Evolutionary conservation across 2,329 filamentous ascomycete species (phyloP).

Genomic region (Elsinoe ampelina): DNA sequence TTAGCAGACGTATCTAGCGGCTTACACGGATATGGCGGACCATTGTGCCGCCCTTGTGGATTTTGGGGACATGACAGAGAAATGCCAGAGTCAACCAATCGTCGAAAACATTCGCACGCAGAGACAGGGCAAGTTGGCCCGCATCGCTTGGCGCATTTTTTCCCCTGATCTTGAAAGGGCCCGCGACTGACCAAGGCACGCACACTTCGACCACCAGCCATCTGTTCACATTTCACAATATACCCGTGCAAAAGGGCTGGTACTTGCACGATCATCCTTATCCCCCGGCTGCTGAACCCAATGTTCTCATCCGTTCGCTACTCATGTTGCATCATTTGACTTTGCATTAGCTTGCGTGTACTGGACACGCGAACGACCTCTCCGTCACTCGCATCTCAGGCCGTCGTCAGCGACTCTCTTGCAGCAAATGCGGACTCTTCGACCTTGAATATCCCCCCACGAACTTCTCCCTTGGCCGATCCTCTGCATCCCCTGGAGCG

Average conservation of each 20-base stretch:
- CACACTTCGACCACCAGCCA: not conserved
- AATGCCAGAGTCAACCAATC: not conserved
- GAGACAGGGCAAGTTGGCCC: not conserved
- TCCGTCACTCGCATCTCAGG: not conserved
- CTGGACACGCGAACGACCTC: not conserved
- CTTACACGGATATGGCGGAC: not conserved
- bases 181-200: not conserved
- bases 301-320: not conserved
- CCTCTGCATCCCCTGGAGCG: slow-evolving; percentile 9
- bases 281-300: not conserved
- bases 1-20: not conserved
- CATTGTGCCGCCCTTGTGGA: not conserved
- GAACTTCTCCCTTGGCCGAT: not conserved
- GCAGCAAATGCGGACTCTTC: slow-evolving; percentile 10
- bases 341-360: slow-evolving; percentile 8
- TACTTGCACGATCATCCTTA: not conserved
- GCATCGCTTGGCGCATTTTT: not conserved
- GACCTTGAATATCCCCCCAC: not conserved
- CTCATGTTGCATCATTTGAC: not conserved
- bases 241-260: not conserved
- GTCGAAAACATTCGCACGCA: not conserved
- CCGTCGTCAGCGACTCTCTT: not conserved
- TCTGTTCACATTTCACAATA: not conserved
- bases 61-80: not conserved
- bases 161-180: not conserved